These are phyloP conservation scores for Wallacemonas rigidus DNA, from an alignment of 208 protist species.

Conservation along the genomic window DNA sequence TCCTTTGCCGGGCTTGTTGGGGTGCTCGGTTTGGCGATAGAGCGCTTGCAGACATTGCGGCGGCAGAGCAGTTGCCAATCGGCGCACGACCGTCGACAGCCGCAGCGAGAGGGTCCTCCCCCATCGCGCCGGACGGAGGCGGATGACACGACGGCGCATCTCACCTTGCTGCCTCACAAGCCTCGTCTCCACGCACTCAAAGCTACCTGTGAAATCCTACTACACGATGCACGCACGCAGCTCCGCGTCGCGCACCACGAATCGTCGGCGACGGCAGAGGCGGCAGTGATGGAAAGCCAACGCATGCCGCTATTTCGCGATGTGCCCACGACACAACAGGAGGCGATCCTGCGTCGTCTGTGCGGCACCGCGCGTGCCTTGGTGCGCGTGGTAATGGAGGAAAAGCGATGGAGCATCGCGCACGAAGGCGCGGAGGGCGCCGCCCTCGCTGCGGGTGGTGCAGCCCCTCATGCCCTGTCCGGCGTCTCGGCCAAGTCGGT, in stretches of 20 bases:
- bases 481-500: neutral
- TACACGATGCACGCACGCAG: conserved; percentile 34
- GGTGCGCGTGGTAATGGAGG: conserved; percentile 76
- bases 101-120: neutral
- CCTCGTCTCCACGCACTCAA: conserved; percentile 80
- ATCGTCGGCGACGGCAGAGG: conserved; percentile 5
- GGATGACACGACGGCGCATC: conserved; percentile 13
- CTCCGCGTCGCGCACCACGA: neutral
- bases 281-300: no score
- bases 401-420: conserved; percentile 62
- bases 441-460: conserved; percentile 55
- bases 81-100: conserved; percentile 3
- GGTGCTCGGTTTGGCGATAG: conserved; percentile 42
- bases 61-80: conserved; percentile 38
- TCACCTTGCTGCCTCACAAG: conserved; percentile 75
- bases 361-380: conserved; percentile 59
- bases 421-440: conserved; percentile 73
- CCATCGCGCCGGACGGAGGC: neutral
- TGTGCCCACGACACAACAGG: conserved; percentile 39
- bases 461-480: neutral
- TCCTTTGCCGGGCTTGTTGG: conserved; percentile 43
- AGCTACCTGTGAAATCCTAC: conserved; percentile 52
- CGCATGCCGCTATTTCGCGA: conserved; percentile 45
- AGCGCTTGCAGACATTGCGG: conserved; percentile 46
- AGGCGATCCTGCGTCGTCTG: conserved; percentile 47